Base-by-base conservation (phyloP, 2,329 filamentous ascomycete species). In the Niveomyces coronatus region DNA sequence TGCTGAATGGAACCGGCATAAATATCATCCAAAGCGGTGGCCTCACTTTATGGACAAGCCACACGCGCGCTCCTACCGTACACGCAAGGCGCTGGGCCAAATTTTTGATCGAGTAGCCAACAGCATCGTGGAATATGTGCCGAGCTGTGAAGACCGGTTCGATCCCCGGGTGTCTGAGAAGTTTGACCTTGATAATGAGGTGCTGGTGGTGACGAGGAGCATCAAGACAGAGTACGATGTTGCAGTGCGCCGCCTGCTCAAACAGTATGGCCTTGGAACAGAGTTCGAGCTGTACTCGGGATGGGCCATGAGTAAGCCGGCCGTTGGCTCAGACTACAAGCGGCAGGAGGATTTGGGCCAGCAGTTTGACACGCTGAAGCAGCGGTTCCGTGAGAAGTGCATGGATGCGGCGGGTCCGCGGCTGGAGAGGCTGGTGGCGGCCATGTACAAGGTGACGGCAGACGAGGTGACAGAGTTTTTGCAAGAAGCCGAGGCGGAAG, bases 201-300 rank as follows among this genome's bases (percentile, higher is more conserved):
- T 76, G 1, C 58, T 93, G 13, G 54, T 67, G 4, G 65, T 67
- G 33, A 85, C 81, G 0, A 65, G 67, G 5, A 62, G 70, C 9
- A 62, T 94, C 50, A 98, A 98, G 58, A 53, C 51, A 0, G 65
- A 80, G 20, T 95, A 96, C 47, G 91, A 98, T 51, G 70, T 71
- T 13, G 72, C 77, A 0, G 70, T 96, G 50, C 75, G 74, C 10
- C 75, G 87, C 1, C 68, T 95, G 39, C 88, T 96, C 77, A 81
- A 78, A 2, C 88, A 94, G 50, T 77, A 87, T 47, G 82, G 82
- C 30, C 82, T 96, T 40, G 62, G 65, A 14, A 94, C 84, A 0
- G 91, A 98, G 51, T 95, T 94, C 47, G 91, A 98, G 57, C 74
- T 94, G 9, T 95, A 82, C 78, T 82, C 86, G 0, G 80, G 85